Conservation (phyloP, 1,139 yeast genomes). For the Geotrichum histeridarum region DNA sequence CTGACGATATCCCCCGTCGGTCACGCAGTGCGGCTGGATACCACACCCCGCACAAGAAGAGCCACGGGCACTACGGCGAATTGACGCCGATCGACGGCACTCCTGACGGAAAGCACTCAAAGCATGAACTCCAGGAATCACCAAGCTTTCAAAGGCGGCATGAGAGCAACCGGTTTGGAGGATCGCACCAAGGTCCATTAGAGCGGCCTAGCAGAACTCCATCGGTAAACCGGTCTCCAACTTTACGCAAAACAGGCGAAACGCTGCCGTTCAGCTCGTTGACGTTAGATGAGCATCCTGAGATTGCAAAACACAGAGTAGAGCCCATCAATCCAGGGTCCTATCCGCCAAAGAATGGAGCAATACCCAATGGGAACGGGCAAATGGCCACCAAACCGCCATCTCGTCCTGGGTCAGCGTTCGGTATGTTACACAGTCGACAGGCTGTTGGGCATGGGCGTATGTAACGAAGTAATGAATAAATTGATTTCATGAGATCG, state of each 20-base stretch:
- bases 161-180: slow-evolving; percentile 8
- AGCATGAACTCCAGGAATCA: background rate
- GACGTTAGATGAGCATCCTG: too few species aligned
- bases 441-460: slow-evolving; percentile 15
- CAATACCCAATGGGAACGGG: too few species aligned
- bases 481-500: background rate
- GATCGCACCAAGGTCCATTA: slow-evolving; percentile 5
- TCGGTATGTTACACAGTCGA: slow-evolving; percentile 17
- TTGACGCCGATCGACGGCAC: background rate
- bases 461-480: slow-evolving; percentile 2
- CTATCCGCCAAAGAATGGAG: too few species aligned
- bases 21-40: slow-evolving; percentile 13
- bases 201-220: too few species aligned
- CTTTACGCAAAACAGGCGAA: too few species aligned
- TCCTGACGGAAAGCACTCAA: background rate
- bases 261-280: too few species aligned
- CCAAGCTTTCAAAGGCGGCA: background rate
- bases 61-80: background rate
- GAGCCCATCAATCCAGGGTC: too few species aligned
- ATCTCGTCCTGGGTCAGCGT: slow-evolving; percentile 15
- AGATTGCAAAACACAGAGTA: too few species aligned
- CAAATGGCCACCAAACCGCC: background rate
- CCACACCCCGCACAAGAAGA: slow-evolving; percentile 3
- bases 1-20: slow-evolving; percentile 2
- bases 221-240: too few species aligned